Evolutionary conservation across 2,329 filamentous ascomycete genomes (phyloP).

Genomic region (Ophiostoma sp.): DNA sequence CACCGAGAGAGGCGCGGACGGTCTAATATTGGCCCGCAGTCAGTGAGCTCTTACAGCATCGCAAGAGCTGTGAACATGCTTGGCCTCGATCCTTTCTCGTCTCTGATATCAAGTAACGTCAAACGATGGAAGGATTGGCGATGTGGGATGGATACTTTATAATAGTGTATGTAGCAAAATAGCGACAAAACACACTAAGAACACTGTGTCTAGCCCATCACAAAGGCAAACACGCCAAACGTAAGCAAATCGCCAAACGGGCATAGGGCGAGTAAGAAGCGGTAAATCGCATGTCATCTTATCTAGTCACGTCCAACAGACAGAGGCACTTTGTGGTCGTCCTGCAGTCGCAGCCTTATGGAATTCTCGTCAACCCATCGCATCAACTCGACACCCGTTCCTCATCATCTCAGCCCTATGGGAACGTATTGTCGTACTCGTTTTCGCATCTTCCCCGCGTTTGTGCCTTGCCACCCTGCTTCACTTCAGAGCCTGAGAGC

Average conservation of each 20-base stretch:
- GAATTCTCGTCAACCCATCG: background rate
- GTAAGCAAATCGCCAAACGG: slow-evolving; percentile 3
- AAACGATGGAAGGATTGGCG: background rate
- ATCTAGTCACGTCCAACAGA: background rate
- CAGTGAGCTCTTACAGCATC: background rate
- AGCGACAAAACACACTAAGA: rapidly evolving
- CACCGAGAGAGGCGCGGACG: slow-evolving; percentile 17
- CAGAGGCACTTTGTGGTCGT: background rate
- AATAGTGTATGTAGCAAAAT: background rate
- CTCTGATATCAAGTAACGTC: no score
- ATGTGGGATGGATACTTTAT: background rate
- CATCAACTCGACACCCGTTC: no score
- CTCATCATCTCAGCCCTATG: background rate
- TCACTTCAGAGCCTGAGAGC: background rate
- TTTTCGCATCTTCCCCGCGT: background rate
- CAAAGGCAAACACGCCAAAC: background rate
- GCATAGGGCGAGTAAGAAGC: slow-evolving; percentile 5
- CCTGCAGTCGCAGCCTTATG: background rate
- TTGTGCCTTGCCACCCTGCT: background rate
- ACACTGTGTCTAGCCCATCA: background rate
- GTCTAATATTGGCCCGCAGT: slow-evolving; percentile 13
- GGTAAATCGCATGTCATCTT: background rate
- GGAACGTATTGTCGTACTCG: background rate
- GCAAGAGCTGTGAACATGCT: background rate
- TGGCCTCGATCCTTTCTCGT: background rate